Evolutionary conservation across 495 filamentous ascomycete species (phyloP).

Genomic region (Viridothelium virens): DNA sequence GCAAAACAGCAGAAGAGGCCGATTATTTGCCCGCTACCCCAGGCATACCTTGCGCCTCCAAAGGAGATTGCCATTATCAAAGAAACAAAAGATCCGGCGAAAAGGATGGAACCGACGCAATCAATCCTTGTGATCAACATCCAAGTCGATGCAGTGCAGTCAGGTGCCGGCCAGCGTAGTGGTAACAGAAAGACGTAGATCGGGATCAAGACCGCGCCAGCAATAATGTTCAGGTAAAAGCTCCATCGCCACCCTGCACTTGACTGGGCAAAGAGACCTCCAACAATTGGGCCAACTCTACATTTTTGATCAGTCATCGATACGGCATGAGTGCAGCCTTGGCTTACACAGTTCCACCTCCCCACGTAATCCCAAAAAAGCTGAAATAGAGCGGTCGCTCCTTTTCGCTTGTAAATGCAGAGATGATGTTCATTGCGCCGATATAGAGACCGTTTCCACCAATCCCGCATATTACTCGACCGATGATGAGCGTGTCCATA

Average conservation of each 20-base stretch:
- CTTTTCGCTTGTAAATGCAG: slow-evolving; percentile 12
- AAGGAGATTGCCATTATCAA: slow-evolving; percentile 4
- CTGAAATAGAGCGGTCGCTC: slow-evolving; percentile 15
- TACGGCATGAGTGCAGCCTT: not conserved
- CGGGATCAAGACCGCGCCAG: not conserved
- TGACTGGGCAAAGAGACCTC: slow-evolving; percentile 1
- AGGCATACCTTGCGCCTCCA: slow-evolving; percentile 2
- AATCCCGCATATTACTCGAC: slow-evolving; percentile 23
- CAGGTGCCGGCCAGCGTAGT: not conserved
- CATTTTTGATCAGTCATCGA: not conserved
- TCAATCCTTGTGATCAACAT: not conserved
- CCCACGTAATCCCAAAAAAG: slow-evolving; percentile 9
- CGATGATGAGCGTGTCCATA: slow-evolving; percentile 27
- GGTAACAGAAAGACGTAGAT: slow-evolving; percentile 6
- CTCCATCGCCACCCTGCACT: slow-evolving; percentile 6
- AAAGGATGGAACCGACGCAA: not conserved
- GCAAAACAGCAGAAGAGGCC: slow-evolving; percentile 9
- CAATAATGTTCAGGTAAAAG: not conserved
- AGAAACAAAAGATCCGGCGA: slow-evolving; percentile 5
- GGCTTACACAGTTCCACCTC: slow-evolving; percentile 5
- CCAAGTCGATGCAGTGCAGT: not conserved
- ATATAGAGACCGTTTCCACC: slow-evolving; percentile 12
- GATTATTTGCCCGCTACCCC: not conserved
- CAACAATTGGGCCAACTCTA: not conserved
- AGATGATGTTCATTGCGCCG: slow-evolving; percentile 21